A percentile compares a stretch with the other conserved stretches of the same genome.
These are phyloP conservation scores for Solanum corneliomulleri DNA, from an alignment of 257 asterid genomes.

Conservation along the genomic window DNA sequence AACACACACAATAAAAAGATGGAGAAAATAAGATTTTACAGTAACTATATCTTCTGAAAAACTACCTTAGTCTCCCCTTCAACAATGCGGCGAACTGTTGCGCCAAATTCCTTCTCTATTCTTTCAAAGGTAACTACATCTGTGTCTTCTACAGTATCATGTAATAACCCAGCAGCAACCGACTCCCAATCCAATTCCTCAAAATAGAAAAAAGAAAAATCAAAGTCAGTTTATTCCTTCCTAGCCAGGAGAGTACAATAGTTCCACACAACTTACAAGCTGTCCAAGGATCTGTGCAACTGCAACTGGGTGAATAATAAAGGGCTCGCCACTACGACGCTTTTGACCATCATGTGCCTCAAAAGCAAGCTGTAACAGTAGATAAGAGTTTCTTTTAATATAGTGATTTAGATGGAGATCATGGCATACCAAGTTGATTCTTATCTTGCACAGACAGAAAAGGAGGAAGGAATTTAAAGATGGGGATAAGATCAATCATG, in stretches of 20 bases:
- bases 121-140: conserved; percentile 72
- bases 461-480: not conserved
- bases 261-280: conserved; percentile 43
- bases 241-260: not conserved
- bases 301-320: conserved; percentile 88
- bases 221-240: not conserved
- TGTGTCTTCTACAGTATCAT: conserved; percentile 94
- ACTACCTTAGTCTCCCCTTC: conserved; percentile 95
- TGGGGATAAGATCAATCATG: not conserved
- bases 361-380: conserved; percentile 49
- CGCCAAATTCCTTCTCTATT: conserved; percentile 71
- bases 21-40: not conserved
- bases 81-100: conserved; percentile 71
- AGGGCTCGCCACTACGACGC: conserved; percentile 97
- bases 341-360: conserved; percentile 94
- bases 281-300: conserved; percentile 95
- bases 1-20: not conserved
- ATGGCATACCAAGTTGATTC: not conserved
- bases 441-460: not conserved
- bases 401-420: not conserved
- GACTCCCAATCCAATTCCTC: conserved; percentile 97
- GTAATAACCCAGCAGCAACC: conserved; percentile 87
- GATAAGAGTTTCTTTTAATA: not conserved
- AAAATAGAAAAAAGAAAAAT: not conserved
- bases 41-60: not conserved